phyloP scores from a whole-genome alignment of 2,329 filamentous ascomycete genomes.

The Aspergillus ochraceoroseus region DNA sequence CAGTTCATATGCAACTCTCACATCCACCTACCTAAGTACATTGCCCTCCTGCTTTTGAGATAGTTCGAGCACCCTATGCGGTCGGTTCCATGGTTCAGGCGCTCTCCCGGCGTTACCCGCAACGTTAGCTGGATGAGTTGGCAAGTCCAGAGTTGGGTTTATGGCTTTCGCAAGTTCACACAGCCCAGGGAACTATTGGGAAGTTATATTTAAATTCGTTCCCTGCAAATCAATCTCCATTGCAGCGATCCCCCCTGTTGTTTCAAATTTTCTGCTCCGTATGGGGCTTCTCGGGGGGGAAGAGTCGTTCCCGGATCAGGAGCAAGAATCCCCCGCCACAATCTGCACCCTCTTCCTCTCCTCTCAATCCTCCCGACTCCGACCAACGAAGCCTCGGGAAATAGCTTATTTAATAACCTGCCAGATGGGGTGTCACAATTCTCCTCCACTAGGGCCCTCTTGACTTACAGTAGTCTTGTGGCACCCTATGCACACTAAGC shows the following conservation, averaged over 20 bases:
- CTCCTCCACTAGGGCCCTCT: neutral
- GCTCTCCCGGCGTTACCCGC: conserved; percentile 15
- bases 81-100: conserved; percentile 19
- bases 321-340: too few species aligned
- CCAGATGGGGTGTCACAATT: conserved; percentile 7
- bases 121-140: conserved; percentile 7
- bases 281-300: too few species aligned
- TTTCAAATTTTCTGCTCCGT: too few species aligned
- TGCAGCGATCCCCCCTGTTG: too few species aligned
- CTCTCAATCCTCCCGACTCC: neutral
- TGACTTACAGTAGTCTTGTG: too few species aligned
- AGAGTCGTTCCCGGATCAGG: too few species aligned
- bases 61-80: conserved; percentile 12
- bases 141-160: neutral
- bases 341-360: too few species aligned
- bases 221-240: too few species aligned
- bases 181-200: too few species aligned
- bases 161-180: too few species aligned
- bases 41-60: conserved; percentile 1
- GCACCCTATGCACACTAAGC: too few species aligned
- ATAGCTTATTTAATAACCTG: conserved; percentile 12
- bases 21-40: neutral
- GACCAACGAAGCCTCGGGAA: conserved; percentile 7
- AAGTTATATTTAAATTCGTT: too few species aligned
- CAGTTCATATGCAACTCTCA: neutral